Evolutionary conservation across 805 yeast species (phyloP).

Genomic region (Cyberlindnera xylosilytica): DNA sequence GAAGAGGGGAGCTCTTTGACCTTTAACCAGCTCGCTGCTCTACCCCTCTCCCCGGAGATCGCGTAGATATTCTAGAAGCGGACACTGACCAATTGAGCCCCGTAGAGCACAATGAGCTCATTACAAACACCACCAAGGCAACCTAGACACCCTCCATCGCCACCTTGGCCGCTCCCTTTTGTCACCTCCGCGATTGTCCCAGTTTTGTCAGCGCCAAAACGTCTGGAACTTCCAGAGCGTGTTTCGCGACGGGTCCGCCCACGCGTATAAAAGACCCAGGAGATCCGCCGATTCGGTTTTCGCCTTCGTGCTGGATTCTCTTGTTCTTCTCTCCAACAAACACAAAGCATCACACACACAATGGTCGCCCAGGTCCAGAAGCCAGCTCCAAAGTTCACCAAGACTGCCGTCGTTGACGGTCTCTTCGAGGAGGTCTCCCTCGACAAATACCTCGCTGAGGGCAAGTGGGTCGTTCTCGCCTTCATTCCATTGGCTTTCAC

Average conservation of each 20-base stretch:
- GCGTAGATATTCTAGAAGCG: neutral
- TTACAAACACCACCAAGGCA: neutral
- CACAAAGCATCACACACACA: conserved; percentile 23
- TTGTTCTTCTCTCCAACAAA: neutral
- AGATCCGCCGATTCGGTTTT: neutral
- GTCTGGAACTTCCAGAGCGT: conserved; percentile 13
- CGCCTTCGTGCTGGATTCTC: neutral
- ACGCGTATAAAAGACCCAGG: conserved; percentile 12
- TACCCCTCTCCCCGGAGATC: neutral
- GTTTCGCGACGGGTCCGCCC: conserved; percentile 1
- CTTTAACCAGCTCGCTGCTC: neutral
- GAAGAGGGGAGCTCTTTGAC: no score
- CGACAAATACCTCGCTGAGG: conserved; percentile 78
- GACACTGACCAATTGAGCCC: no score
- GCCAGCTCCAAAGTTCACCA: conserved; percentile 95
- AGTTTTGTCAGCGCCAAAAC: conserved; percentile 20
- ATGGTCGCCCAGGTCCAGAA: conserved; percentile 92
- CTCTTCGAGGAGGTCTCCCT: conserved; percentile 90
- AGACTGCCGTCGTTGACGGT: conserved; percentile 97
- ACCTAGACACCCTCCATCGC: no score
- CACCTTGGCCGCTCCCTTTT: no score
- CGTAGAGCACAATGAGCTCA: no score
- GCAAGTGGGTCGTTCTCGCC: conserved; percentile 96
- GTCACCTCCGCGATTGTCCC: no score
- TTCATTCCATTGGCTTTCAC: conserved; percentile 99